Percentiles rank a stretch among this genome's conserved stretches.
These are phyloP conservation scores for Brassica nigra DNA, from an alignment of 345 rosid species.

Conservation along the genomic window DNA sequence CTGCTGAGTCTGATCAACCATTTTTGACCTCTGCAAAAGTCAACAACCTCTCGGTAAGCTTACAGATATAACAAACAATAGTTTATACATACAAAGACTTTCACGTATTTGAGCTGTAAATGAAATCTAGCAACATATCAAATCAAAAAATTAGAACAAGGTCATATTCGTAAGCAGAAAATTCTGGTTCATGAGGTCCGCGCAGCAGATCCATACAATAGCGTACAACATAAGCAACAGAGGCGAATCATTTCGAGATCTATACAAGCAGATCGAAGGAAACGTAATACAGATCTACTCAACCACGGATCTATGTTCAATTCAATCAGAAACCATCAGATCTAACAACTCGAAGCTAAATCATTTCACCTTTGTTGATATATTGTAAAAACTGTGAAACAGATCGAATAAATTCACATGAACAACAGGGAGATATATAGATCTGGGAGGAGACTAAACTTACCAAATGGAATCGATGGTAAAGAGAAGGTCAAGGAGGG, in stretches of 20 bases:
- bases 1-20: slow-evolving; percentile 78
- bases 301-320: background rate
- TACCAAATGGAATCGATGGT: slow-evolving; percentile 36
- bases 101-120: background rate
- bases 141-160: background rate
- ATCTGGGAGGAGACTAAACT: background rate
- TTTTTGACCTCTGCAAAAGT: slow-evolving; percentile 50
- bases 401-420: background rate
- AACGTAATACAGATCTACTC: background rate
- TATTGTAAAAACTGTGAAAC: background rate
- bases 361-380: slow-evolving; percentile 28
- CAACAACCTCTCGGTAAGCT: background rate
- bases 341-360: background rate
- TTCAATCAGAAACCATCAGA: background rate
- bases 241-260: background rate
- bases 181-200: background rate
- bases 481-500: slow-evolving; percentile 27
- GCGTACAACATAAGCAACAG: background rate
- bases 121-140: background rate
- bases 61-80: background rate
- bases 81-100: background rate
- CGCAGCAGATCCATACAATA: slow-evolving; percentile 15
- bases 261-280: background rate
- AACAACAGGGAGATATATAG: slow-evolving; percentile 11
- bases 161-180: background rate